Evolutionary conservation across 257 asterid species (phyloP), one percentile per base, ranked within the genome.

Genomic region (Rubia yunnanensis): DNA sequence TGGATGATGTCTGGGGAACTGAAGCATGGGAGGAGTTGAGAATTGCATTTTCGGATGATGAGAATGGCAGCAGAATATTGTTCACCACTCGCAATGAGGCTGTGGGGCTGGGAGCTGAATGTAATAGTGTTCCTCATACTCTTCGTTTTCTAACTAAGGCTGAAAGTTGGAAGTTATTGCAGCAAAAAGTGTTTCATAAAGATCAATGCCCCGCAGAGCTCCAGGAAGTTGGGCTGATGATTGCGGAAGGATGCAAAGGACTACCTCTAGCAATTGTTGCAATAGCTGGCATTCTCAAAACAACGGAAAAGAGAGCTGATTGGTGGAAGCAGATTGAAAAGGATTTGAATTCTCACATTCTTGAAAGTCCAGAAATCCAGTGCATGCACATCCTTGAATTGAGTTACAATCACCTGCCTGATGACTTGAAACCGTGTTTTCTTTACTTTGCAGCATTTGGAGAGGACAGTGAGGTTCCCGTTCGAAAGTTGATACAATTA

Each of bases 1-100:
- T 73, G 62, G 73, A 68, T 52, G 77, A 73, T 9, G 17, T 73
- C 2, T 73, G 77, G 77, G 49, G 31, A 1, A 28, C 32, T 5
- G 30, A 32, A 2, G 30, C 62, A 5, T 73, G 77, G 77, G 11
- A 61, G 0, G 62, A 38, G 3, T 44, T 72, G 28, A 11, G 7
- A 28, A 14, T 10, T 5, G 60, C 31, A 24, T 72, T 72, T 20
- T 66, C 76, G 7, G 32, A 64, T 41, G 65, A 65, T 30, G 7
- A 10, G 0, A 27, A 63, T 3, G 62, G 73, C n/a, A 73, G 70
- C 27, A 68, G 66, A 24, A 54, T 73, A 1, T 18, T 73, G 18
- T 39, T 68, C 13, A 73, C 77, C 0, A 66, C 56, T 59, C 32
- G 68, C 17, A 22, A 18, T 15, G 11, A 5, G 17, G 20, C 66